A percentile compares a stretch with the other conserved stretches of the same genome.
Conservation (phyloP, 495 filamentous ascomycete species). For the Oleoguttula mirabilis region DNA sequence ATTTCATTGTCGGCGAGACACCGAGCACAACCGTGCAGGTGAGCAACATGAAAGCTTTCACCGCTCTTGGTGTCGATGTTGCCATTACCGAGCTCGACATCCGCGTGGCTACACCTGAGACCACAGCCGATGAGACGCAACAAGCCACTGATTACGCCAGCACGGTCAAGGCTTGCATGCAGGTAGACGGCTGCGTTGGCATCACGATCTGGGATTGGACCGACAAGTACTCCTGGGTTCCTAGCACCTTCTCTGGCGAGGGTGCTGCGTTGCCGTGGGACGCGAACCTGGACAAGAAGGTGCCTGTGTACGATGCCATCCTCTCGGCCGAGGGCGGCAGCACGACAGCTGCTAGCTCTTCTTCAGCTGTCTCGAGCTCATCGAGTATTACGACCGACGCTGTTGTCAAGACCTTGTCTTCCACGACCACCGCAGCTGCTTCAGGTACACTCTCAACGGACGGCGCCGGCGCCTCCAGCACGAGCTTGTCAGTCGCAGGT, state of each 20-base stretch:
- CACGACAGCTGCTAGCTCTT: too few relatives aligned
- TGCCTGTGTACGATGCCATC: not conserved
- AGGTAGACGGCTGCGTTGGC: constrained; percentile 45
- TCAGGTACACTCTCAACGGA: too few relatives aligned
- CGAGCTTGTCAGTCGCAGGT: too few relatives aligned
- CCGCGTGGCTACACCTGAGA: constrained; percentile 32
- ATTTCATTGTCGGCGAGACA: constrained; percentile 40
- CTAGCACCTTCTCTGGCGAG: constrained; percentile 17
- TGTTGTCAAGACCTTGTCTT: too few relatives aligned
- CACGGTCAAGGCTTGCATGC: constrained; percentile 44
- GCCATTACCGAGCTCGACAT: constrained; percentile 53
- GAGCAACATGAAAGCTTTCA: constrained; percentile 33
- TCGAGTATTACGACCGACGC: too few relatives aligned
- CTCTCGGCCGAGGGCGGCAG: too few relatives aligned
- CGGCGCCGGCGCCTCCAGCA: too few relatives aligned
- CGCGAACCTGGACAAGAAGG: not conserved
- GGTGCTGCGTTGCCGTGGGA: constrained; percentile 21
- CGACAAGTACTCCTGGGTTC: constrained; percentile 32
- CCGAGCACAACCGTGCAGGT: constrained; percentile 22
- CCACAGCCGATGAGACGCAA: constrained; percentile 21
- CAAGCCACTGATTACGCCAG: constrained; percentile 47
- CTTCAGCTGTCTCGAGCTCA: too few relatives aligned
- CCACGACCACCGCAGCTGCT: too few relatives aligned
- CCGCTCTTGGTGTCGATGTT: constrained; percentile 39
- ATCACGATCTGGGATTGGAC: constrained; percentile 54